Base-by-base conservation (phyloP, 108 stramenopile genomes). In the Cyclotella kingstonii region DNA sequence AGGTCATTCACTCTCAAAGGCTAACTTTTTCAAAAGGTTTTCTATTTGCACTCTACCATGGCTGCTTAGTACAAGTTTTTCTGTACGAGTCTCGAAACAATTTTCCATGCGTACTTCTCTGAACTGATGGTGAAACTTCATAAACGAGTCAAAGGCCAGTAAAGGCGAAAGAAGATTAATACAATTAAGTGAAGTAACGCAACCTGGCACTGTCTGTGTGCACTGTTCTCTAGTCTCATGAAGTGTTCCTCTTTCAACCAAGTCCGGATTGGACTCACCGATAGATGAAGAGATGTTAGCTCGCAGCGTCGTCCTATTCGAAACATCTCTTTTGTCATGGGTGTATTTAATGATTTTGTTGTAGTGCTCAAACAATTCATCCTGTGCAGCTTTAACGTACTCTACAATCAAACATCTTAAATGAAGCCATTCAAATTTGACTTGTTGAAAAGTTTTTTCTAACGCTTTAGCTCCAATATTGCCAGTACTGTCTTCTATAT, bases 301-400 rank as follows among this genome's bases (percentile, higher is more conserved):
- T n/a, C n/a, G n/a, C n/a, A n/a, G n/a, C n/a, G n/a, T n/a, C n/a
- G n/a, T n/a, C n/a, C n/a, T n/a, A n/a, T n/a, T n/a, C n/a, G n/a
- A n/a, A n/a, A n/a, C 18, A 62, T 5, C 26, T 62, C 61, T 33
- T 62, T n/a, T n/a, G n/a, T n/a, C 61, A 3, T 42, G 48, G 2
- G 50, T 36, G 40, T 49, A 62, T 26, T 40, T 19, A 6, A 62
- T 62, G 30, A 62, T 62, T 4, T 9, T 50, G 2, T 1, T 27
- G 36, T 23, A 62, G 35, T 62, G 25, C 27, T 50, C 23, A 1
- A 5, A 22, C 8, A 62, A 19, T 46, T 28, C 30, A 27, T 19
- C 18, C 1, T 31, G 10, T 7, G 40, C 42, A 5, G 11, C 35
- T 5, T 38, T 1, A 39, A 28, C 27, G 49, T n/a, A 33, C 12